These are phyloP conservation scores for Ziziphus jujuba DNA, from an alignment of 306 rosid species.

Conservation along the genomic window DNA sequence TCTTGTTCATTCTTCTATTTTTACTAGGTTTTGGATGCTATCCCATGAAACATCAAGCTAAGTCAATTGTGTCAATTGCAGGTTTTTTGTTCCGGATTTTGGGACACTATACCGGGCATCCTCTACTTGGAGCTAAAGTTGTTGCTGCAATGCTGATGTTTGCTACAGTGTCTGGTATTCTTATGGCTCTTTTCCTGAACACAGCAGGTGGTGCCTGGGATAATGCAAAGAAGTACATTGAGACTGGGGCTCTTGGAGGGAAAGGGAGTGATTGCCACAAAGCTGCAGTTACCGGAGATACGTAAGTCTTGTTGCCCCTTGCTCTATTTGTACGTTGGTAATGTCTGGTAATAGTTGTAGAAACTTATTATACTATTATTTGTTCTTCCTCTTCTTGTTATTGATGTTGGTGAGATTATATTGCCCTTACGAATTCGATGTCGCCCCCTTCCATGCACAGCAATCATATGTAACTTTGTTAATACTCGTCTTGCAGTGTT, in stretches of 20 bases:
- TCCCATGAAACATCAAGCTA: no score
- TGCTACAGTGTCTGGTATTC: conserved; percentile 94
- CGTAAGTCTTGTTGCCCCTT: conserved; percentile 53
- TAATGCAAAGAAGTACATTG: conserved; percentile 96
- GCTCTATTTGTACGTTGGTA: conserved; percentile 5
- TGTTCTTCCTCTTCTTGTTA: neutral
- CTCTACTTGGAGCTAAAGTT: conserved; percentile 94
- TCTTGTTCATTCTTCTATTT: no score
- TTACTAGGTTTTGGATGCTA: no score
- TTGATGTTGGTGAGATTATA: neutral
- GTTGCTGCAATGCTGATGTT: conserved; percentile 93
- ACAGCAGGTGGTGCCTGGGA: conserved; percentile 99
- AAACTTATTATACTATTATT: neutral
- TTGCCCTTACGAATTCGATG: no score
- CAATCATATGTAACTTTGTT: no score
- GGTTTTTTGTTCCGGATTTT: conserved; percentile 82
- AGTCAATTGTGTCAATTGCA: conserved; percentile 42
- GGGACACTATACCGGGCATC: conserved; percentile 90
- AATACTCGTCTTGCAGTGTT: conserved; percentile 57
- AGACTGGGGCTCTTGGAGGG: conserved; percentile 97
- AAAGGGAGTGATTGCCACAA: conserved; percentile 97
- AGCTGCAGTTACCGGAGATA: conserved; percentile 96
- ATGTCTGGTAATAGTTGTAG: neutral
- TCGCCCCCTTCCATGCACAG: no score
- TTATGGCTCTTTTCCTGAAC: conserved; percentile 97